Percentiles rank a stretch among this genome's conserved stretches.
Evolutionary conservation across 306 rosid species (phyloP).

Genomic region (Vigna angularis): DNA sequence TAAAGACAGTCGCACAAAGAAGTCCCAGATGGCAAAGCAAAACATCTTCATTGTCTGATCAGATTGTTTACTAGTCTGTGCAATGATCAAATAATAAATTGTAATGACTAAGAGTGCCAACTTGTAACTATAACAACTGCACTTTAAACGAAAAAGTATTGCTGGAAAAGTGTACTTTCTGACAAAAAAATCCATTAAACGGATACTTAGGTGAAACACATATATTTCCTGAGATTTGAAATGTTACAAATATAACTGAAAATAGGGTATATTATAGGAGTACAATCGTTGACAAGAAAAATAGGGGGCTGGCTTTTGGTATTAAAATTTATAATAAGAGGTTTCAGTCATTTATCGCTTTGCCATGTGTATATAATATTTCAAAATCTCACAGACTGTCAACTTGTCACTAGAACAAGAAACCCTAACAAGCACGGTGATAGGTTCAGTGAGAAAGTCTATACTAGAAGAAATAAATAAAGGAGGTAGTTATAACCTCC

Average conservation of each 20-base stretch:
- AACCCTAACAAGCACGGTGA: not conserved
- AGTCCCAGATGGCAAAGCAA: conserved; percentile 13
- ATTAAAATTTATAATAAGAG: conserved; percentile 25
- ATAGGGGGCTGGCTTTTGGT: not conserved
- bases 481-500: too few species aligned
- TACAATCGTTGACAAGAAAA: not conserved
- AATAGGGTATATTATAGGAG: not conserved
- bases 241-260: not conserved
- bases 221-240: conserved; percentile 25
- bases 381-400: conserved; percentile 15
- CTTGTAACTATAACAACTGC: conserved; percentile 5
- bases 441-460: too few species aligned
- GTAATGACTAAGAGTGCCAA: conserved; percentile 7
- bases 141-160: conserved; percentile 10
- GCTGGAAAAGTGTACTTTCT: conserved; percentile 31
- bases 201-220: not conserved
- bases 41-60: conserved; percentile 9
- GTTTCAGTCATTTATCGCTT: not conserved
- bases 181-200: conserved; percentile 28
- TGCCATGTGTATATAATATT: conserved; percentile 2
- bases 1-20: not conserved
- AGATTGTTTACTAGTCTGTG: conserved; percentile 1
- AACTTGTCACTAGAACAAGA: conserved; percentile 20
- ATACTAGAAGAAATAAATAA: too few species aligned
- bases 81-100: conserved; percentile 28